Conservation (phyloP, 441 rosid species). For the Eutrema salsugineum region DNA sequence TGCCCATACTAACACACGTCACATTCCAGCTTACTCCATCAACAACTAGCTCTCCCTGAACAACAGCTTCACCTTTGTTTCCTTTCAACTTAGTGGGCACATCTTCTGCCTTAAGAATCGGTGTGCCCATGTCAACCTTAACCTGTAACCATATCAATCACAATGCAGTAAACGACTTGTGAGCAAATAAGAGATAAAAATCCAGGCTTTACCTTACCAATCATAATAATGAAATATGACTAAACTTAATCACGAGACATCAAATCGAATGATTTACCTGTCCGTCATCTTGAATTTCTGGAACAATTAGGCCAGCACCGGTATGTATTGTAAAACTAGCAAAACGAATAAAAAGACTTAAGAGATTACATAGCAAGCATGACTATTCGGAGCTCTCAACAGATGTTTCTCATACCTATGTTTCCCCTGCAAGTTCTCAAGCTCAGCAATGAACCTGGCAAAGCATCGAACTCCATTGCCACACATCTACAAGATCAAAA, state of each 20-base stretch:
- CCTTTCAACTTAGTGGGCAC: conserved; percentile 74
- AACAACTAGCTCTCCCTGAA: conserved; percentile 62
- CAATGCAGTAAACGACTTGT: neutral
- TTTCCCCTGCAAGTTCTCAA: conserved; percentile 69
- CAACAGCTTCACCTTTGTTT: conserved; percentile 72
- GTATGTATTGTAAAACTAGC: conserved; percentile 77
- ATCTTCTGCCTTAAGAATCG: conserved; percentile 72
- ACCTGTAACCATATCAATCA: conserved; percentile 44
- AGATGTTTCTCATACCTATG: conserved; percentile 40
- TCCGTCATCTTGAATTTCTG: conserved; percentile 86
- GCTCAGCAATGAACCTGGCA: conserved; percentile 84
- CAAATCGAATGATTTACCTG: conserved; percentile 37
- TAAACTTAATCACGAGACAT: neutral
- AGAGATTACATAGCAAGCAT: neutral
- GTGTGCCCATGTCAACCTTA: conserved; percentile 95
- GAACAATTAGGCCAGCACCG: conserved; percentile 93
- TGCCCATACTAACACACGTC: conserved; percentile 97
- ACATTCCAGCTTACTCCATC: conserved; percentile 85
- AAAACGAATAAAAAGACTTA: neutral
- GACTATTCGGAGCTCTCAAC: neutral
- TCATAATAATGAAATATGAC: neutral
- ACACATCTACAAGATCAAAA: conserved; percentile 23
- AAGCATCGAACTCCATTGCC: conserved; percentile 90
- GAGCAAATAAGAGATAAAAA: neutral
- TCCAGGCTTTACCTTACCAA: neutral